Evolutionary conservation across 2,329 filamentous ascomycete species (phyloP), one percentile per base, ranked within the genome.

Genomic region (Cladophialophora carrionii): DNA sequence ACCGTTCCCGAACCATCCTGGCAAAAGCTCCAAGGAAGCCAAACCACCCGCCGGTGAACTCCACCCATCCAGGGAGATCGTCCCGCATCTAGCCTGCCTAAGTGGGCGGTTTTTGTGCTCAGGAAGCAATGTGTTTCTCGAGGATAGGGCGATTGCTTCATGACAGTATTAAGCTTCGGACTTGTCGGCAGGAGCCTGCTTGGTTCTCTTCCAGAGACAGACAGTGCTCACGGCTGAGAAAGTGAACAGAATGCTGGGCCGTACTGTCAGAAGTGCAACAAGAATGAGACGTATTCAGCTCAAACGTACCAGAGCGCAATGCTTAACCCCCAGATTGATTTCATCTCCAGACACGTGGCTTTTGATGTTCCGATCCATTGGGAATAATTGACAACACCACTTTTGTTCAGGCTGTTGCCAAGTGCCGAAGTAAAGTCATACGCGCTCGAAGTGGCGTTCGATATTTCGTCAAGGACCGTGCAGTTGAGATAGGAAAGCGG

Each of bases 311-410:
- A 92, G 57, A 96, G 84, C 4, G 88, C 88, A 76, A 96, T 93
- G 76, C 87, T 86, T 66, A 96, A 78, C 0, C 92, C 92, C 93
- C 92, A 96, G 70, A 95, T 86, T 17, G 90, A 86, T 83, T 96
- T 96, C 76, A 92, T 87, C 81, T 95, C 88, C 73, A 88, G 87
- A 80, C 93, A 97, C 62, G 90, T 90, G 20, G 84, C 74, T 74
- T 82, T 84, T 12, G 81, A 86, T 8, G 83, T 81, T n/a, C 84
- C 85, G 52, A 86, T 84, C 84, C 85, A 88, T 63, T 80, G 77
- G 14, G 74, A 73, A 65, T 87, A 80, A 22, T 80, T 78, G 62
- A 87, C 74, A 48, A 75, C 80, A 6, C 80, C 79, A n/a, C 81
- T 82, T 57, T 81, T 76, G 55, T 80, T 79, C 41, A 87, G 74